Evolutionary conservation across 192 early-diverging fungal species (phyloP), one percentile per base, ranked within the genome.

Genomic region (Backusella tuberculispora): DNA sequence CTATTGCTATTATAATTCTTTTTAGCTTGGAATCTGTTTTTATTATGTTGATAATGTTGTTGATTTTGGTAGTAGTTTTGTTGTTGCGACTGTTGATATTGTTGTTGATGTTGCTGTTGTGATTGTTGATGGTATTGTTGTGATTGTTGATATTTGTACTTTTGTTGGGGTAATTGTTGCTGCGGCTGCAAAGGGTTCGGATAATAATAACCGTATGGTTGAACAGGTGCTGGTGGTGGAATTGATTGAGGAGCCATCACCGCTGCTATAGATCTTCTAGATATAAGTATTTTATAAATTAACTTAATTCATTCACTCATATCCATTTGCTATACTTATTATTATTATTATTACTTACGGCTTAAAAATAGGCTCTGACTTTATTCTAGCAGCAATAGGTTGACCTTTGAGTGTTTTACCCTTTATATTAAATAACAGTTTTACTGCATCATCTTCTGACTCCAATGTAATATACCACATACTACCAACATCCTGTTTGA

Each of bases 381-480:
- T 86, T 12, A 86, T 77, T 40, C 85, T 65, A 0, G 78, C 83
- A 21, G 85, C 83, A 15, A 86, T 74, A 8, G 85, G 80, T 3
- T 79, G 56, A 0, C 66, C 80, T 60, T 81, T 80, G 29, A 84
- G 81, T 5, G 43, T 47, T 65, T 73, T 73, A 6, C 83, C 80
- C 42, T 80, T 74, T 1, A 79, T 69, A 24, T 66, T 70, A 21
- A 70, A 71, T 12, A 83, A 72, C 78, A 86, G 80, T 15, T 80
- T 72, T 13, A 84, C 43, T 10, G 85, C 81, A 74, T 84, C 74
- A 17, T 77, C 79, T 29, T 84, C 83, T 0, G 79, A 80, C 2
- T 76, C 79, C 69, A 84, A 84, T 24, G 82, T 81, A 2, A 86
- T 67, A 74, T 83, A 86, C 83, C 85, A 86, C 74, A 81, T 81